Evolutionary conservation across 2,329 filamentous ascomycete genomes (phyloP).

Genomic region (Corniculantispora saksenae): DNA sequence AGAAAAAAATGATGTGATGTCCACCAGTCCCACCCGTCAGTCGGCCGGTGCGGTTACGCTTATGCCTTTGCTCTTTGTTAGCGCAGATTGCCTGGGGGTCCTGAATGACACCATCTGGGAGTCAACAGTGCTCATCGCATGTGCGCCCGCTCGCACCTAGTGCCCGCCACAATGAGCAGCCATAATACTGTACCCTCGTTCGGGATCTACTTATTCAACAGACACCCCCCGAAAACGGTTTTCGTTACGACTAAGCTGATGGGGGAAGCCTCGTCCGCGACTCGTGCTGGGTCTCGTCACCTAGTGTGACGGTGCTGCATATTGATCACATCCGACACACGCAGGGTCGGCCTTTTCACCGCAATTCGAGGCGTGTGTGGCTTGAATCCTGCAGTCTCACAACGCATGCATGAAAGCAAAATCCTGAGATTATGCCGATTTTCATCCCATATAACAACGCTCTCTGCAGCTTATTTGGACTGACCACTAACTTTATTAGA

Average conservation of each 20-base stretch:
- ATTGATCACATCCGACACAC: neutral
- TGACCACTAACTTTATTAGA: neutral
- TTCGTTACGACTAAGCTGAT: neutral
- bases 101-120: slow-evolving; percentile 20
- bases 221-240: neutral
- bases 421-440: neutral
- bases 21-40: slow-evolving; percentile 10
- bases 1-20: slow-evolving; percentile 9
- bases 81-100: slow-evolving; percentile 11
- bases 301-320: neutral
- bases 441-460: neutral
- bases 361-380: neutral
- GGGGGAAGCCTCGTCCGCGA: neutral
- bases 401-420: neutral
- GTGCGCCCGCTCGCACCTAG: slow-evolving; percentile 4
- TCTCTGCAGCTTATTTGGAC: neutral
- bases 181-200: neutral
- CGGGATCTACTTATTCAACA: slow-evolving; percentile 6
- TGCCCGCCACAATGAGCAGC: neutral
- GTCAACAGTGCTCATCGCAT: slow-evolving; percentile 15
- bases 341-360: neutral
- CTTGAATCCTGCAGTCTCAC: slow-evolving; percentile 5
- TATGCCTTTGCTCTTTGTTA: slow-evolving; percentile 9
- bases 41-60: slow-evolving; percentile 17
- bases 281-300: neutral